A percentile compares a stretch with the other conserved stretches of the same genome.
Evolutionary conservation across 176 grass and related monocot genomes (phyloP).

Genomic region (Triticum aestivum): IWGSC_CS_RefSeq_v2.1 NC_057802.1:13169778-13170277

Average conservation of each 20-base stretch:
- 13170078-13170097: neutral
- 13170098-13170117: neutral
- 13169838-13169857: neutral
- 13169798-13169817: neutral
- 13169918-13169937: neutral
- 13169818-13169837: neutral
- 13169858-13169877: neutral
- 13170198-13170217: neutral
- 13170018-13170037: neutral
- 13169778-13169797: neutral
- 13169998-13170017: neutral
- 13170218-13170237: neutral
- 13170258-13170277: neutral
- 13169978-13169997: neutral
- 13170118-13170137: neutral
- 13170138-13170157: neutral
- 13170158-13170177: neutral
- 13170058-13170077: neutral
- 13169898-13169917: neutral
- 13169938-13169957: neutral
- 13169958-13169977: neutral
- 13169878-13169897: neutral
- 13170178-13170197: neutral
- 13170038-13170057: neutral
- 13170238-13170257: neutral